Conservation (phyloP, 495 filamentous ascomycete genomes). For the Lindgomyces ingoldianus region DNA sequence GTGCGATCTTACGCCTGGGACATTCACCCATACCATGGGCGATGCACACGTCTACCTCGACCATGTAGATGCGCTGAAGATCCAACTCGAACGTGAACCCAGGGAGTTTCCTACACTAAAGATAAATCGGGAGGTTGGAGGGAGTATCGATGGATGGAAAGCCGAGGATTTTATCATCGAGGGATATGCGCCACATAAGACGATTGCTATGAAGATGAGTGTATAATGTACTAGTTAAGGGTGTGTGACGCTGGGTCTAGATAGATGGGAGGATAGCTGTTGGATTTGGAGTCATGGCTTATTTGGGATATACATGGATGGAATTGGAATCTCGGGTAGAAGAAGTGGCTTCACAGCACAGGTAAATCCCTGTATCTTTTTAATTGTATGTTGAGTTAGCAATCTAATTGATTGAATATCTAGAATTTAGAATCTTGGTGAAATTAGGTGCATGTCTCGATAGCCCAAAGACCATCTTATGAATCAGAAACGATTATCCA, state of each 20-base stretch:
- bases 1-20: conserved; percentile 77
- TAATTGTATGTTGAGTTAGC: no score
- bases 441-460: no score
- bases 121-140: conserved; percentile 64
- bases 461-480: no score
- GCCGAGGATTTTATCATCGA: conserved; percentile 84
- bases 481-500: no score
- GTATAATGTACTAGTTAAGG: conserved; percentile 47
- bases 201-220: conserved; percentile 96
- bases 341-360: background rate
- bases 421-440: no score
- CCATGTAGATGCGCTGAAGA: conserved; percentile 81
- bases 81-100: conserved; percentile 78
- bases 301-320: no score
- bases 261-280: background rate
- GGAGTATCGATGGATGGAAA: conserved; percentile 81
- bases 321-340: background rate
- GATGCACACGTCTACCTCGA: conserved; percentile 95
- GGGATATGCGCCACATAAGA: conserved; percentile 87
- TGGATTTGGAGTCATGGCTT: background rate
- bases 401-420: no score
- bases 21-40: conserved; percentile 89
- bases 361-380: background rate
- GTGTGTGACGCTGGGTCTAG: background rate
- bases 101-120: conserved; percentile 76